Conservation (phyloP, 2,329 filamentous ascomycete genomes). For the Cryoendolithus antarcticus region DNA sequence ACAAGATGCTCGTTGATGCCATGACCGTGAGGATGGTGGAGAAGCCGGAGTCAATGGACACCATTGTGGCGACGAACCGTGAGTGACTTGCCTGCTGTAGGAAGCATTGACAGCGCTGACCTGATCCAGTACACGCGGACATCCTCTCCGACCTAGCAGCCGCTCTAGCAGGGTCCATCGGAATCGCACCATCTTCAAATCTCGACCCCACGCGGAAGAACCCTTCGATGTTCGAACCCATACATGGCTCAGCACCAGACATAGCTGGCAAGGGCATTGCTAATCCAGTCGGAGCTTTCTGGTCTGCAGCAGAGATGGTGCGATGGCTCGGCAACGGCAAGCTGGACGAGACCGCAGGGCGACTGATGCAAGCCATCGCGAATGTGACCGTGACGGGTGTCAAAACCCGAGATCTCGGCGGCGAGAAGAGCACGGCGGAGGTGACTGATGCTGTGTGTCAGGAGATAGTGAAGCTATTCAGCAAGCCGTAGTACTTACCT, state of each 20-base stretch:
- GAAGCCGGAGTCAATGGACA: conserved; percentile 33
- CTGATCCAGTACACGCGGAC: conserved; percentile 19
- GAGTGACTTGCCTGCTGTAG: conserved; percentile 22
- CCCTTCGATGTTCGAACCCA: conserved; percentile 51
- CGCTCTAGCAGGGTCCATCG: conserved; percentile 57
- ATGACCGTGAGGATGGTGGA: conserved; percentile 39
- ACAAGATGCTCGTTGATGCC: conserved; percentile 40
- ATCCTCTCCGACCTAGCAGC: conserved; percentile 56
- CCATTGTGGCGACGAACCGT: conserved; percentile 38
- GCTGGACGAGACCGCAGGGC: conserved; percentile 42
- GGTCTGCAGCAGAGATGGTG: conserved; percentile 58
- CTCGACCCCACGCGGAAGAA: conserved; percentile 50
- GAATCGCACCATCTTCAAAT: conserved; percentile 60
- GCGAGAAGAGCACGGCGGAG: conserved; percentile 42
- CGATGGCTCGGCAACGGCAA: conserved; percentile 43
- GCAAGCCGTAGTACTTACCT: conserved; percentile 4
- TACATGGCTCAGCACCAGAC: conserved; percentile 52
- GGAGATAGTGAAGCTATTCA: conserved; percentile 36
- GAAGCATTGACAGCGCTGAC: too few species aligned
- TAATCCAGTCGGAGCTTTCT: conserved; percentile 55
- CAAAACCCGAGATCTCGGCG: conserved; percentile 49
- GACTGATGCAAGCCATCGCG: conserved; percentile 48
- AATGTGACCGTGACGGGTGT: conserved; percentile 44
- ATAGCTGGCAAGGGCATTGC: conserved; percentile 52
- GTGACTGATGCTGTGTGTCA: conserved; percentile 46